Evolutionary conservation across 2,329 filamentous ascomycete genomes (phyloP), one percentile per base, ranked within the genome.

Genomic region (Fusarium sp.): DNA sequence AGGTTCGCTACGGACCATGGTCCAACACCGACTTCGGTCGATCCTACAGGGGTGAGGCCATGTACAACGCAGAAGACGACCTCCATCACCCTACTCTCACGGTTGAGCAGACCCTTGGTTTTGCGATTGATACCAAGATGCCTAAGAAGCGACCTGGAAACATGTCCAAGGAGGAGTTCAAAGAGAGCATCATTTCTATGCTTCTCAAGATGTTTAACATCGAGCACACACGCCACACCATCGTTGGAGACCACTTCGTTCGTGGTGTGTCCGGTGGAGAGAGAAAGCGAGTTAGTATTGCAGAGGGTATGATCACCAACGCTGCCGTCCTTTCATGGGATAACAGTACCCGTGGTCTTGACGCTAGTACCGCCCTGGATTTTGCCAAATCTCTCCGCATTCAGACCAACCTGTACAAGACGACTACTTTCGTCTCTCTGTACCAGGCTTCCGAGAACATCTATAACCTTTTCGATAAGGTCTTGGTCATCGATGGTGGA

Each of bases 181-280:
- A 94, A 82, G 85, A 91, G 51, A 89, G 89, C 72, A 89, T 97
- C 60, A 85, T 94, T 65, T 85, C 88, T 19, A 88, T 91, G 74
- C 84, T 97, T 62, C 84, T 97, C 53, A 93, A 93, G 76, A 96
- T 97, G 92, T 97, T 97, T 84, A 96, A 95, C 77, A 97, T 97
- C 56, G 91, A 94, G 78, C 93, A 97, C 79, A 97, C 93, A 0
- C 87, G 89, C 53, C 88, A 94, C 77, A 98, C 94, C 0, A 89
- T 95, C 30, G 93, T 97, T 26, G 94, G 94, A 10, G 91, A 96
- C 67, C 87, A 89, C 1, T 93, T 95, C 67, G 86, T 93, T n/a
- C 89, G 91, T 43, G 91, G 91, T 76, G 90, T 93, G 2, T 91
- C 88, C 21, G 91, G 91, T 71, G 91, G 91, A 74, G 91, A 93